Percentiles rank a stretch among this genome's conserved stretches.
phyloP scores from a whole-genome alignment of 306 rosid species.

The Fragaria ananassa region DNA sequence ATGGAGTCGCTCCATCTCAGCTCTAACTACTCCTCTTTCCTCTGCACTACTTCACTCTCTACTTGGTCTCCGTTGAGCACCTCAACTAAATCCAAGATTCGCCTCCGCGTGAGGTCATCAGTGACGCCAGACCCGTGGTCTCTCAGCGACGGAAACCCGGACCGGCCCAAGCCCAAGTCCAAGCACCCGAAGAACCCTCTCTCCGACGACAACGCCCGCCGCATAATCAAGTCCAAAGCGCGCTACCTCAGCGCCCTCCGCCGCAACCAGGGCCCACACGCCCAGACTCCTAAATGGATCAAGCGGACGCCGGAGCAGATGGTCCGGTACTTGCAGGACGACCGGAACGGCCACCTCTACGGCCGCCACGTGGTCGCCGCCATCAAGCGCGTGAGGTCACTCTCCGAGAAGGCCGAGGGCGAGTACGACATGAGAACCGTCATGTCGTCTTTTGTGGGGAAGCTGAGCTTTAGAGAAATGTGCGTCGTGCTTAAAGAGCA shows the following conservation, averaged over 20 bases:
- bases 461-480: conserved; percentile 79
- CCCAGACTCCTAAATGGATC: conserved; percentile 83
- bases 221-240: conserved; percentile 76
- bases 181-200: conserved; percentile 61
- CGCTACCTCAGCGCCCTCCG: conserved; percentile 56
- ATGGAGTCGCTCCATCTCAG: conserved; percentile 49
- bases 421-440: conserved; percentile 69
- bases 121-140: conserved; percentile 85
- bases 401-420: conserved; percentile 44
- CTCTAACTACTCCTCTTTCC: conserved; percentile 38
- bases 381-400: conserved; percentile 58
- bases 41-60: conserved; percentile 28
- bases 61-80: neutral
- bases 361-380: conserved; percentile 90
- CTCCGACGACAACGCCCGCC: conserved; percentile 89
- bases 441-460: conserved; percentile 77
- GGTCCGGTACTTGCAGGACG: conserved; percentile 76
- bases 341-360: conserved; percentile 63
- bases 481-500: conserved; percentile 86
- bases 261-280: conserved; percentile 80
- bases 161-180: conserved; percentile 53
- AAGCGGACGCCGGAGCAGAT: conserved; percentile 88
- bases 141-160: conserved; percentile 47
- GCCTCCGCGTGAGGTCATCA: conserved; percentile 22
- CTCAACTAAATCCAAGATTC: conserved; percentile 16